Conservation (phyloP, 2,329 filamentous ascomycete species). For the Colletotrichum agaves region DNA sequence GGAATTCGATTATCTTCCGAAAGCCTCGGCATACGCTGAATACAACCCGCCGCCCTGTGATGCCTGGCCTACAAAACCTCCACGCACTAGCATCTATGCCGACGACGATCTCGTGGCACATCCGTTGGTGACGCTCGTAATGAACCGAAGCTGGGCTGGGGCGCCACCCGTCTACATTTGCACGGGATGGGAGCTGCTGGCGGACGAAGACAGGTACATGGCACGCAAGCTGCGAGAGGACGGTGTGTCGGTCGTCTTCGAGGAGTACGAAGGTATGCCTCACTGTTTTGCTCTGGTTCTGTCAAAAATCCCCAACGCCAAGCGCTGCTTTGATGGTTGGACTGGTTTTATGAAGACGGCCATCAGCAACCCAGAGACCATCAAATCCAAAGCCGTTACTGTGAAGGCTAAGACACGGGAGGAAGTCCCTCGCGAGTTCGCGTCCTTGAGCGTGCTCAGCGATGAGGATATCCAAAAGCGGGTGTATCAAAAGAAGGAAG, state of each 20-base stretch:
- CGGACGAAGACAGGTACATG: constrained; percentile 73
- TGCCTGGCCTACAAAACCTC: constrained; percentile 67
- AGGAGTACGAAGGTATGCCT: constrained; percentile 84
- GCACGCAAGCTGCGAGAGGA: constrained; percentile 66
- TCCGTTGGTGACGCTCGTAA: constrained; percentile 74
- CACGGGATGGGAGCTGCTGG: constrained; percentile 77
- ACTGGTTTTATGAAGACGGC: constrained; percentile 63
- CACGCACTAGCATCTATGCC: constrained; percentile 64
- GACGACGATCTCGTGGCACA: constrained; percentile 67
- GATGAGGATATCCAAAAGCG: constrained; percentile 56
- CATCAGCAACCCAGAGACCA: constrained; percentile 47
- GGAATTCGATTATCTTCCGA: constrained; percentile 72
- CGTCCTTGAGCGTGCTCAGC: constrained; percentile 53
- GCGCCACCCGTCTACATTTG: constrained; percentile 75
- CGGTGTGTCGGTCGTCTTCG: constrained; percentile 70
- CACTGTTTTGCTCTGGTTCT: constrained; percentile 76
- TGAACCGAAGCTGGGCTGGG: constrained; percentile 68
- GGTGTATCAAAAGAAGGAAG: constrained; percentile 46
- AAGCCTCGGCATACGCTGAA: constrained; percentile 46
- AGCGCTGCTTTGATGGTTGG: constrained; percentile 66
- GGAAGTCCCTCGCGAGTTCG: constrained; percentile 58
- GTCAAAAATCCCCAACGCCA: constrained; percentile 54
- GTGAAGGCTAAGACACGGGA: constrained; percentile 63
- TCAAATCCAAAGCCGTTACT: constrained; percentile 54
- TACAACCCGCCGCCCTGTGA: constrained; percentile 55